Percentiles rank a stretch among this genome's conserved stretches.
Conservation (phyloP, 768 basidiomycete genomes). For the Suillus decipiens region DNA sequence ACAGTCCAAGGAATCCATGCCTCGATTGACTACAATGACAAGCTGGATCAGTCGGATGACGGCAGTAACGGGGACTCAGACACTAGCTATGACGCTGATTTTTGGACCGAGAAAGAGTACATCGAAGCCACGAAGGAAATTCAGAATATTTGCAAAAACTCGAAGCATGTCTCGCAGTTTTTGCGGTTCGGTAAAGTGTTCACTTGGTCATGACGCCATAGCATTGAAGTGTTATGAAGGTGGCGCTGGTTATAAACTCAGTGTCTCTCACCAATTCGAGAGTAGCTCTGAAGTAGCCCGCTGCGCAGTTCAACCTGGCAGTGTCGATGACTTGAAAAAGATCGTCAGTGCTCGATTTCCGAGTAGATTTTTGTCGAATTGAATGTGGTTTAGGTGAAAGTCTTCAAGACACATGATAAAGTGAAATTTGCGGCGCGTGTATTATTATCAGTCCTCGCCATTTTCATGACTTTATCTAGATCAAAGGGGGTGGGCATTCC, state of each 20-base stretch:
- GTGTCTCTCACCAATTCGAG: slow-evolving; percentile 1
- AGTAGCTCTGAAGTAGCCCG: slow-evolving; percentile 1
- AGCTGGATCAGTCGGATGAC: neutral
- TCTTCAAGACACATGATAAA: neutral
- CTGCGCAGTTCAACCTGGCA: slow-evolving; percentile 1
- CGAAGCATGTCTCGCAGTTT: neutral
- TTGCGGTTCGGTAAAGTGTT: neutral
- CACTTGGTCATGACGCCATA: neutral
- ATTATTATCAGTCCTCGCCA: neutral
- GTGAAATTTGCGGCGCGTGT: neutral
- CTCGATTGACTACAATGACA: neutral
- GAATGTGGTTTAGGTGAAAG: neutral
- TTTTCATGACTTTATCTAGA: slow-evolving; percentile 16
- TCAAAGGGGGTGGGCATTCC: slow-evolving; percentile 37
- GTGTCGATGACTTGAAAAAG: neutral
- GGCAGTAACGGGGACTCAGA: neutral
- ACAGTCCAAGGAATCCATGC: neutral
- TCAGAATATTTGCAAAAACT: neutral
- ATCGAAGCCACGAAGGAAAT: neutral
- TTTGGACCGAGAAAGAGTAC: neutral
- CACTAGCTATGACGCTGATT: neutral
- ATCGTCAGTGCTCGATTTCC: neutral
- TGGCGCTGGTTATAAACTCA: neutral
- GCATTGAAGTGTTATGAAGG: neutral
- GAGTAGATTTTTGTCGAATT: neutral